These are phyloP conservation scores for Camptophora hylomeconis DNA, from an alignment of 2,329 filamentous ascomycete genomes.

Conservation along the genomic window DNA sequence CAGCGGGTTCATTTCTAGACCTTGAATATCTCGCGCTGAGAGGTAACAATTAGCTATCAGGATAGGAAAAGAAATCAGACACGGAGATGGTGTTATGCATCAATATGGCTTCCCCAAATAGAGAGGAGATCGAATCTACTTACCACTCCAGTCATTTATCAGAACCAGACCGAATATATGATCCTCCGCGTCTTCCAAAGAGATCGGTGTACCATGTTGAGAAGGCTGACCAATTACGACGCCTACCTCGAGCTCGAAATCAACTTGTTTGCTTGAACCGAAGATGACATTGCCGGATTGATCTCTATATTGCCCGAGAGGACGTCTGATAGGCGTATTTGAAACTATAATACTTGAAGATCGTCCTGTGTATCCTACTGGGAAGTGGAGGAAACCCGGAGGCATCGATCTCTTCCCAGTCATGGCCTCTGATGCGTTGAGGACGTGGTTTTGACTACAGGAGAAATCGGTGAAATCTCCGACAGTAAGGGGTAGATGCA, in stretches of 20 bases:
- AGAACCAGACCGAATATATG: constrained; percentile 67
- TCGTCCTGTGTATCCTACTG: constrained; percentile 10
- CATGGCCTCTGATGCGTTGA: constrained; percentile 28
- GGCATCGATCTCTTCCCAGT: background rate
- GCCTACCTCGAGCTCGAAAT: constrained; percentile 71
- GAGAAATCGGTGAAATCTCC: constrained; percentile 48
- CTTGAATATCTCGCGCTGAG: constrained; percentile 46
- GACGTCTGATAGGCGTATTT: constrained; percentile 32
- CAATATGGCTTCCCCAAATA: too few relatives aligned
- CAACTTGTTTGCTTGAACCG: constrained; percentile 50
- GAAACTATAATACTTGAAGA: constrained; percentile 64
- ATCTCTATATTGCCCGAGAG: constrained; percentile 7
- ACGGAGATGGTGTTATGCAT: too few relatives aligned
- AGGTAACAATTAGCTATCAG: too few relatives aligned
- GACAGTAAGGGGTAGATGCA: constrained; percentile 44
- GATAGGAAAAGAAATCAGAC: too few relatives aligned
- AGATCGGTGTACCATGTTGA: constrained; percentile 48
- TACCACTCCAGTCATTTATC: constrained; percentile 68
- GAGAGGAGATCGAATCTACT: too few relatives aligned
- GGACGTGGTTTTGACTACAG: constrained; percentile 39
- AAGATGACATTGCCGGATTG: constrained; percentile 25
- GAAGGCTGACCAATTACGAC: constrained; percentile 56
- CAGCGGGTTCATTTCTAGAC: constrained; percentile 46
- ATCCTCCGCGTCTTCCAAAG: constrained; percentile 51
- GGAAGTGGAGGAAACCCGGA: constrained; percentile 8